Conservation (phyloP, 257 asterid genomes). For the Forsythia suspensa region DNA sequence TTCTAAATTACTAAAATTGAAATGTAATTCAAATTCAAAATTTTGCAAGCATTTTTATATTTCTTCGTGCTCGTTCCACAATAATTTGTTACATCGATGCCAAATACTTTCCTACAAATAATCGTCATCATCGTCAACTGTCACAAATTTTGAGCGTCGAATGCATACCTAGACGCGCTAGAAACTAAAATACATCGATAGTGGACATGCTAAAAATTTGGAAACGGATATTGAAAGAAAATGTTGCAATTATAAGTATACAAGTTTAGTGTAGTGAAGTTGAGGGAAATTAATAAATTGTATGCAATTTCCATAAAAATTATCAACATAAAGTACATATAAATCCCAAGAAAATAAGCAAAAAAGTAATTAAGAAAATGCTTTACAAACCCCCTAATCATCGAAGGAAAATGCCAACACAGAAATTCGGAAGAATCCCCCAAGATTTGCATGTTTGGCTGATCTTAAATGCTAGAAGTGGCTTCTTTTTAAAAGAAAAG, state of each 20-base stretch:
- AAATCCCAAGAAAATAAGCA: background rate
- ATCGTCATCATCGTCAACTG: too few species aligned
- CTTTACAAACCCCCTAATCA: background rate
- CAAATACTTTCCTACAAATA: too few species aligned
- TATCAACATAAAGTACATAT: background rate
- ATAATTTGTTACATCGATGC: too few species aligned
- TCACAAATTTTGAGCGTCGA: too few species aligned
- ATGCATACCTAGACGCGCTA: too few species aligned
- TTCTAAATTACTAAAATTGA: too few species aligned
- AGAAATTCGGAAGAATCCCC: background rate
- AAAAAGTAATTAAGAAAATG: background rate
- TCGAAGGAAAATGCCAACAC: background rate
- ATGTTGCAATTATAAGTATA: background rate
- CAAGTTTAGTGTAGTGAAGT: background rate
- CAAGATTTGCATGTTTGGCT: background rate
- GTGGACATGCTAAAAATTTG: background rate
- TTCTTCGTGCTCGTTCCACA: too few species aligned
- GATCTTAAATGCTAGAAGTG: background rate
- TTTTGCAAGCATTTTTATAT: too few species aligned
- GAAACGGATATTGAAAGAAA: background rate
- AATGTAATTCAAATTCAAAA: too few species aligned
- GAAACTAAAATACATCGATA: too few species aligned
- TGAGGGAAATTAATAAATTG: background rate
- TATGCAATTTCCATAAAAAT: background rate
- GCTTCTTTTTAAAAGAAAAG: background rate